A percentile compares a stretch with the other conserved stretches of the same genome.
phyloP scores from a whole-genome alignment of 768 basidiomycete genomes.

The Galerina marginata region DNA sequence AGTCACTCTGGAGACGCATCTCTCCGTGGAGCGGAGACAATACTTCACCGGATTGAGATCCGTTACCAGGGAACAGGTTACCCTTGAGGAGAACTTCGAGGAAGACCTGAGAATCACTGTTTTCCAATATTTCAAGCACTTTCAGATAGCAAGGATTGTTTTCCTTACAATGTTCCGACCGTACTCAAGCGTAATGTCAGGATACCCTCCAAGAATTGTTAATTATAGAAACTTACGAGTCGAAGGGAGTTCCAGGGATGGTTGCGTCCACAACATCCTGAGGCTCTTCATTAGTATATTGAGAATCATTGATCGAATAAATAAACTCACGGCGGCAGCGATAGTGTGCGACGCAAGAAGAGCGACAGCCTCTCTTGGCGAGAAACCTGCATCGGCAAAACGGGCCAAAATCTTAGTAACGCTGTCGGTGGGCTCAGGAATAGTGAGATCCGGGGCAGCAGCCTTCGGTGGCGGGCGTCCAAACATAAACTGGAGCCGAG shows the following conservation, averaged over 20 bases:
- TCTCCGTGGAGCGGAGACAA: constrained; percentile 40
- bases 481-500: constrained; percentile 34
- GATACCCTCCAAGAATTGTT: too few relatives aligned
- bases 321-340: constrained; percentile 25
- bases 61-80: constrained; percentile 19
- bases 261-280: constrained; percentile 31
- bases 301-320: not conserved
- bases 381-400: constrained; percentile 34
- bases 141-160: too few relatives aligned
- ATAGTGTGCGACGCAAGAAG: constrained; percentile 31
- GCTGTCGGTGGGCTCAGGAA: constrained; percentile 29
- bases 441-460: constrained; percentile 27
- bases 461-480: constrained; percentile 31
- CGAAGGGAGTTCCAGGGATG: constrained; percentile 40
- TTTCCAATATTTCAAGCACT: too few relatives aligned
- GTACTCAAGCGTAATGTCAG: constrained; percentile 15
- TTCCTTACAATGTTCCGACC: constrained; percentile 25
- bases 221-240: constrained; percentile 21
- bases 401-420: constrained; percentile 29
- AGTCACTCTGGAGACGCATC: constrained; percentile 47
- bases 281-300: not conserved
- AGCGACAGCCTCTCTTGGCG: constrained; percentile 26
- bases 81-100: constrained; percentile 39
- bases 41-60: constrained; percentile 35
- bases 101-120: constrained; percentile 38